phyloP scores from a whole-genome alignment of 495 filamentous ascomycete genomes.

The Hypoxylon fragiforme region DNA sequence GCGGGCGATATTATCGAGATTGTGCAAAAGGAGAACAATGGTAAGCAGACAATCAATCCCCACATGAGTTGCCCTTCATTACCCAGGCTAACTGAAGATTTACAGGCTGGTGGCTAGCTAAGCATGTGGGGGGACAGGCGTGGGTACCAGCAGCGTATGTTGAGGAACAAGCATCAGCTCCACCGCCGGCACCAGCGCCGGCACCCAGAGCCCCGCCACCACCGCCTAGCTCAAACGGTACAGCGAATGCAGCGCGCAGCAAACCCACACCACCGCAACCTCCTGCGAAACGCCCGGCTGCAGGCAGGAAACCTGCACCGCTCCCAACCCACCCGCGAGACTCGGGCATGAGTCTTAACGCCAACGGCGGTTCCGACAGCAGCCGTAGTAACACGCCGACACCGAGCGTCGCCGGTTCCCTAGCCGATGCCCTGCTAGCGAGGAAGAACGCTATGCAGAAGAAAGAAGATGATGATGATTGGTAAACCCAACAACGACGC shows the following conservation, averaged over 20 bases:
- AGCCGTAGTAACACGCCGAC: conserved; percentile 69
- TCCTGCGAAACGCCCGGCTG: conserved; percentile 81
- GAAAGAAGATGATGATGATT: conserved; percentile 74
- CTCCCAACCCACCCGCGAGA: conserved; percentile 61
- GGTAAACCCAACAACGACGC: too few species aligned
- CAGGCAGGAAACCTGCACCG: conserved; percentile 65
- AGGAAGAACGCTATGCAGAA: conserved; percentile 67
- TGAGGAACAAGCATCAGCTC: conserved; percentile 70
- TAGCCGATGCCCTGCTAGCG: conserved; percentile 80
- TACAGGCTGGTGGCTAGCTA: conserved; percentile 92
- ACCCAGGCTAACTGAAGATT: conserved; percentile 34
- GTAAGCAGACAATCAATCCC: conserved; percentile 58
- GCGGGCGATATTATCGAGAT: conserved; percentile 82
- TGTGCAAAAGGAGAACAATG: conserved; percentile 85
- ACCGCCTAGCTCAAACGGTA: conserved; percentile 53
- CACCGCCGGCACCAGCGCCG: conserved; percentile 61
- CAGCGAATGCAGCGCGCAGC: conserved; percentile 53
- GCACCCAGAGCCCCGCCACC: conserved; percentile 59
- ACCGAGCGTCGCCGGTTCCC: conserved; percentile 75
- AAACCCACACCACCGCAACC: conserved; percentile 82
- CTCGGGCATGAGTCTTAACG: conserved; percentile 73
- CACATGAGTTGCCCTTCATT: conserved; percentile 2
- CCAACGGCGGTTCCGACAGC: conserved; percentile 65
- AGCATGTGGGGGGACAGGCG: conserved; percentile 70
- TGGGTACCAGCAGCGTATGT: conserved; percentile 95